Percentiles rank a stretch among this genome's conserved stretches.
Conservation (phyloP, 2,329 filamentous ascomycete genomes). For the Laburnicola sp. region DNA sequence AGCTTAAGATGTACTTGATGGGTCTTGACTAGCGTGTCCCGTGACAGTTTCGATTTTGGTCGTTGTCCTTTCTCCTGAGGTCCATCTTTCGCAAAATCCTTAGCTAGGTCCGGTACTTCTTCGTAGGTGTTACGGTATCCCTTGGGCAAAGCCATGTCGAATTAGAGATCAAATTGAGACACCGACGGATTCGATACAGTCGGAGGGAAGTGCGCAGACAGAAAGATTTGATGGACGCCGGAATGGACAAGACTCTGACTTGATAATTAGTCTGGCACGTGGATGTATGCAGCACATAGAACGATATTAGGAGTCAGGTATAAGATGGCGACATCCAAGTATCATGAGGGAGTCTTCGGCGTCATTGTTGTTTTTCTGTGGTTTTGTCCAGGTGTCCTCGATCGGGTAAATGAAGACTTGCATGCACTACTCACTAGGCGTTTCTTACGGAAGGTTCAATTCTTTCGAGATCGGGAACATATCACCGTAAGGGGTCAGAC, state of each 20-base stretch:
- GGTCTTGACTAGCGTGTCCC: conserved; percentile 15
- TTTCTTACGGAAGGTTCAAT: too few species aligned
- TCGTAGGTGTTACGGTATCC: conserved; percentile 23
- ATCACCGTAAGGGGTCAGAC: too few species aligned
- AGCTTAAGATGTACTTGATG: conserved; percentile 22
- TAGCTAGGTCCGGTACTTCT: conserved; percentile 21
- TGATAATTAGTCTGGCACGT: background rate
- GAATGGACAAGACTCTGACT: background rate
- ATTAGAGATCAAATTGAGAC: background rate
- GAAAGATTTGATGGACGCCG: background rate
- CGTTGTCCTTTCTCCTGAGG: conserved; percentile 5
- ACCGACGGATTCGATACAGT: too few species aligned
- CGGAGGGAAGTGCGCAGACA: too few species aligned
- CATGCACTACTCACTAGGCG: too few species aligned
- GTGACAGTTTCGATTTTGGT: conserved; percentile 10
- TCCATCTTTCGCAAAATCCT: conserved; percentile 17
- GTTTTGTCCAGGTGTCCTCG: conserved; percentile 26
- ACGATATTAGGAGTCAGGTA: conserved; percentile 3
- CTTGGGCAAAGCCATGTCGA: conserved; percentile 14
- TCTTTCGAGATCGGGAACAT: too few species aligned
- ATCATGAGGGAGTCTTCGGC: background rate
- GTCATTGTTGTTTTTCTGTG: conserved; percentile 4
- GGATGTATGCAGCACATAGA: background rate
- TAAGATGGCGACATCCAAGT: conserved; percentile 2
- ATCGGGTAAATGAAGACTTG: conserved; percentile 26